Percentiles rank a stretch among this genome's conserved stretches.
Evolutionary conservation across 2,329 filamentous ascomycete species (phyloP).

Genomic region (Eutypa lata): DNA sequence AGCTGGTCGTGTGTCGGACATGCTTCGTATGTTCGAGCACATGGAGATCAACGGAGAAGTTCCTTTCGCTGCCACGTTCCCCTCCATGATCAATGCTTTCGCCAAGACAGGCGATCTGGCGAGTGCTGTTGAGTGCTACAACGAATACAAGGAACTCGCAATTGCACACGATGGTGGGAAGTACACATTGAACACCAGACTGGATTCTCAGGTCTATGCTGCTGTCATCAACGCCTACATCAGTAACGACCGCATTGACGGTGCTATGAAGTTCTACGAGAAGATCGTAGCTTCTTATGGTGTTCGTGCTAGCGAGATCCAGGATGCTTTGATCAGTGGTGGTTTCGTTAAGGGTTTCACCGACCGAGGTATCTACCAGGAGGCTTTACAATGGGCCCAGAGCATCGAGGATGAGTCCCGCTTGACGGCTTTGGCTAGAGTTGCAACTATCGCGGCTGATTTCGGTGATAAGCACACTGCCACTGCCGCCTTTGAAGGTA

Average conservation of each 20-base stretch:
- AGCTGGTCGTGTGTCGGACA: slow-evolving; percentile 76
- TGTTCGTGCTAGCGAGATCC: slow-evolving; percentile 59
- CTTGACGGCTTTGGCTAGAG: slow-evolving; percentile 63
- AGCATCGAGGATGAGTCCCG: slow-evolving; percentile 58
- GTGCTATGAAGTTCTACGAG: slow-evolving; percentile 80
- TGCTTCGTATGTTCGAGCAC: slow-evolving; percentile 87
- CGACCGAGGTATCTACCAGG: slow-evolving; percentile 63
- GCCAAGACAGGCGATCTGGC: slow-evolving; percentile 75
- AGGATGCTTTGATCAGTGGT: slow-evolving; percentile 66
- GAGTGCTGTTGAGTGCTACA: slow-evolving; percentile 91
- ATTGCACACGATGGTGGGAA: slow-evolving; percentile 76
- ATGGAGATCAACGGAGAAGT: slow-evolving; percentile 77
- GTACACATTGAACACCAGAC: slow-evolving; percentile 64
- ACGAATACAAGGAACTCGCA: slow-evolving; percentile 88
- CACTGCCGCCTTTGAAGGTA: slow-evolving; percentile 59
- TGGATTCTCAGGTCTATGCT: slow-evolving; percentile 84
- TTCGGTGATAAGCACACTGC: slow-evolving; percentile 68
- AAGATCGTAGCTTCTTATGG: slow-evolving; percentile 67
- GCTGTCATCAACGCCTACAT: slow-evolving; percentile 90
- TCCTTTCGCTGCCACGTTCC: slow-evolving; percentile 79
- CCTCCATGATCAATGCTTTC: slow-evolving; percentile 93
- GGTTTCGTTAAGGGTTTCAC: slow-evolving; percentile 80
- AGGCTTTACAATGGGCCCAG: slow-evolving; percentile 73
- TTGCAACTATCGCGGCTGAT: slow-evolving; percentile 79
- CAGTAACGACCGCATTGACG: slow-evolving; percentile 73